Evolutionary conservation across 2,329 filamentous ascomycete genomes (phyloP), one percentile per base, ranked within the genome.

Genomic region (Aurifilum marmelostoma): DNA sequence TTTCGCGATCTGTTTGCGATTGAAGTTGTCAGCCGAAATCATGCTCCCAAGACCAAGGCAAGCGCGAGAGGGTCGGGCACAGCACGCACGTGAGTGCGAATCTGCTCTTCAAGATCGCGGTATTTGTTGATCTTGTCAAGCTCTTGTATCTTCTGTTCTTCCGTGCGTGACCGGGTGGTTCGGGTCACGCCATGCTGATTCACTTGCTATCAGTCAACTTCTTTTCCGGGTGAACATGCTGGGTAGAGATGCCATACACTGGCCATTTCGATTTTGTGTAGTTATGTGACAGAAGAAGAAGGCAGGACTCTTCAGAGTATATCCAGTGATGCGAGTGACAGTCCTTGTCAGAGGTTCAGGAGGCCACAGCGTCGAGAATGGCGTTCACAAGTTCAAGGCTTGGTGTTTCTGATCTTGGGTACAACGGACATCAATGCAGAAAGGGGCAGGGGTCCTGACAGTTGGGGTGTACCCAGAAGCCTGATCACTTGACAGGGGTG

Each of bases 141-240:
- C 79, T 97, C 93, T 78, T 89, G 87, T 73, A 88, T 84, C 69
- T 87, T 87, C 76, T 92, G 88, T 77, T 92, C 88, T 75, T 92
- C 89, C 74, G 91, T 91, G 73, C 87, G 85, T 75, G 81, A 82
- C 74, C 85, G 83, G 71, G 86, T 84, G 71, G 87, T 85, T 76
- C 94, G 92, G 76, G 92, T 88, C 79, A 97, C 87, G 77, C 93
- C 93, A 86, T 97, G 94, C 93, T 97, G 81, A 50, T 54, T 29
- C 24, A 65, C 61, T 69, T 71, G 56, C 54, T 52, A 69, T 71
- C 69, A 71, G 69, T 71, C 69, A 71, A 69, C 67, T 65, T 66
- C 52, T 63, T 47, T n/a, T 66, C 58, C 32, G 47, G 50, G 54
- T 47, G 34, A 27, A 27, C 29, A n/a, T 63, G 47, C 14, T 50